Conservation (phyloP, 257 asterid species). For the Echites panduratus region DNA sequence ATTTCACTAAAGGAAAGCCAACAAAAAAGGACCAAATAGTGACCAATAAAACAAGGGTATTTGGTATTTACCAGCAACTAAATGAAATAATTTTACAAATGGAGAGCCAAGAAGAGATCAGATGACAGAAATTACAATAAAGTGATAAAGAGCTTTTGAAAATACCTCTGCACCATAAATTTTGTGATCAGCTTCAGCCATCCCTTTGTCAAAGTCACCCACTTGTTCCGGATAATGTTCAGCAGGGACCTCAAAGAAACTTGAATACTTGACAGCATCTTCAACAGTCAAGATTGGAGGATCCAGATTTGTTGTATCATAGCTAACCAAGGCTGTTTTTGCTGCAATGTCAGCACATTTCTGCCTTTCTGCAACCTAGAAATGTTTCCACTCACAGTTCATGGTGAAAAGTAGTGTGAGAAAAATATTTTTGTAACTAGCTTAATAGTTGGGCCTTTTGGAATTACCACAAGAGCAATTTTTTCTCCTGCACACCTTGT, state of each 20-base stretch:
- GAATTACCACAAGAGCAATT: conserved; percentile 59
- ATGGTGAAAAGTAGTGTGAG: background rate
- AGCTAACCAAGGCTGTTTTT: conserved; percentile 37
- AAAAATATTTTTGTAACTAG: background rate
- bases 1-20: background rate
- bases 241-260: conserved; percentile 53
- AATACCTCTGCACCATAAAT: conserved; percentile 52
- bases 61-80: background rate
- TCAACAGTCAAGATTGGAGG: conserved; percentile 62
- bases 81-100: background rate
- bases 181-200: conserved; percentile 71
- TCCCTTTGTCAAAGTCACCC: conserved; percentile 59
- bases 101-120: background rate
- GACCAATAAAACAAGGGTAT: background rate
- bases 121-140: background rate
- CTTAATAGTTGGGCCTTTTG: background rate
- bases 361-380: conserved; percentile 57
- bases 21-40: background rate
- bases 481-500: conserved; percentile 55
- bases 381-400: background rate
- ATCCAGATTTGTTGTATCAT: conserved; percentile 38
- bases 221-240: conserved; percentile 31
- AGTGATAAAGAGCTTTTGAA: background rate
- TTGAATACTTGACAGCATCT: conserved; percentile 52
- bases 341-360: conserved; percentile 54